These are phyloP conservation scores for Yamadazyma nakazawae DNA, from an alignment of 805 yeast species.

Conservation along the genomic window DNA sequence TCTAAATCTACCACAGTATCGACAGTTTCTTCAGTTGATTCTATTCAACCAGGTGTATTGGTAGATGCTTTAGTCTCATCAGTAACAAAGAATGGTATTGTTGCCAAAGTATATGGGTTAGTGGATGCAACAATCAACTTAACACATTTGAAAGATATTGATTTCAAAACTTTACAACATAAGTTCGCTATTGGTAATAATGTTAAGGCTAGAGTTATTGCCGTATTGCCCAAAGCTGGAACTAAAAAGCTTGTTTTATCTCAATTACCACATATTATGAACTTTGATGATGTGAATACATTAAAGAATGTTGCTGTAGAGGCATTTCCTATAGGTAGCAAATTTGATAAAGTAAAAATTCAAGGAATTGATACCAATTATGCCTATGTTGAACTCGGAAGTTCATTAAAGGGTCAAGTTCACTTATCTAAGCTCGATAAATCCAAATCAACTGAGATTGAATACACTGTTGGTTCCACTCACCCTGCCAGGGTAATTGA, in stretches of 20 bases:
- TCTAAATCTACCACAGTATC: constrained; percentile 46
- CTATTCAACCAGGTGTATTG: constrained; percentile 80
- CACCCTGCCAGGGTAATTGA: constrained; percentile 79
- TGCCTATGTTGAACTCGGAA: constrained; percentile 56
- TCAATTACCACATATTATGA: constrained; percentile 51
- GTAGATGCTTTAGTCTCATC: constrained; percentile 72
- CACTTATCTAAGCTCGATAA: constrained; percentile 70
- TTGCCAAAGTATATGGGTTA: constrained; percentile 72
- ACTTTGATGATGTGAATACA: constrained; percentile 21
- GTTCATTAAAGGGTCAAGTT: constrained; percentile 61
- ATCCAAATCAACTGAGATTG: constrained; percentile 41
- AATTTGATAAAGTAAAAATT: constrained; percentile 56
- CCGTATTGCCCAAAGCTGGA: constrained; percentile 46
- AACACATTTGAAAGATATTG: constrained; percentile 58
- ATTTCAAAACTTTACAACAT: constrained; percentile 49
- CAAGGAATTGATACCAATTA: constrained; percentile 57
- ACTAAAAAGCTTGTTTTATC: constrained; percentile 65
- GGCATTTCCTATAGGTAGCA: constrained; percentile 79
- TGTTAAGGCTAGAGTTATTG: constrained; percentile 68
- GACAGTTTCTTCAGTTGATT: constrained; percentile 68
- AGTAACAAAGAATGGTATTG: constrained; percentile 57
- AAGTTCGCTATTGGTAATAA: constrained; percentile 65
- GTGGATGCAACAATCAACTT: constrained; percentile 67
- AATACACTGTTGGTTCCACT: constrained; percentile 58
- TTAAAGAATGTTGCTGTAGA: constrained; percentile 37